Evolutionary conservation across 805 yeast species (phyloP).

Genomic region (Barnettozyma salicaria): DNA sequence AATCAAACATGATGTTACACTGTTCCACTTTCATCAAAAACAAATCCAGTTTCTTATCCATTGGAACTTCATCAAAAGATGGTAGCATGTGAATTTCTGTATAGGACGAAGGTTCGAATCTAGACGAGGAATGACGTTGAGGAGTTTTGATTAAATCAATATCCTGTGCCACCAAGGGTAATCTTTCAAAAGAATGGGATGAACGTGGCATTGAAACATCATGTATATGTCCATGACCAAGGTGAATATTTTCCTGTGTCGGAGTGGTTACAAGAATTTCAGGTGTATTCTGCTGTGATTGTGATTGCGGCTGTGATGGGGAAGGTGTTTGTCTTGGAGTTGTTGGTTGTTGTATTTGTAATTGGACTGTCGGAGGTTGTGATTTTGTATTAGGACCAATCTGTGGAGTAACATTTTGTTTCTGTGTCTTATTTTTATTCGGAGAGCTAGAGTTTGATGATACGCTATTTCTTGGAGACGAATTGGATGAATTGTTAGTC

Average conservation of each 20-base stretch:
- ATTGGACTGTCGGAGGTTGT: background rate
- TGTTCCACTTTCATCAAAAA: slow-evolving; percentile 88
- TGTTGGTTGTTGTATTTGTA: slow-evolving; percentile 4
- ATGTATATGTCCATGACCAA: slow-evolving; percentile 3
- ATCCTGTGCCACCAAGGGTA: slow-evolving; percentile 59
- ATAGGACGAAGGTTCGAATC: slow-evolving; percentile 74
- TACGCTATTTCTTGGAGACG: slow-evolving; percentile 23
- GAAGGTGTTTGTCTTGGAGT: slow-evolving; percentile 8
- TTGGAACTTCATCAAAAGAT: slow-evolving; percentile 79
- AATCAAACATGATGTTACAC: slow-evolving; percentile 91
- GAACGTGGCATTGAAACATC: slow-evolving; percentile 33
- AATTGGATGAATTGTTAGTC: slow-evolving; percentile 9
- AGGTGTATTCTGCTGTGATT: slow-evolving; percentile 1
- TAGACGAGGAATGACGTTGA: slow-evolving; percentile 84
- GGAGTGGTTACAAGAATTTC: slow-evolving; percentile 5
- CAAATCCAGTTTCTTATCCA: slow-evolving; percentile 71
- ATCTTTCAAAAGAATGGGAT: slow-evolving; percentile 49
- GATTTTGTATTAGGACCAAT: no score
- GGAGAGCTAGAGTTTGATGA: slow-evolving; percentile 10
- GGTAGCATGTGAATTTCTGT: slow-evolving; percentile 74
- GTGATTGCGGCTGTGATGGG: slow-evolving; percentile 2
- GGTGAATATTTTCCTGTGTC: slow-evolving; percentile 3
- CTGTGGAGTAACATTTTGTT: no score
- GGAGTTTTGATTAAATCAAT: slow-evolving; percentile 81
- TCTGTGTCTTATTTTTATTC: slow-evolving; percentile 3